Base-by-base conservation (phyloP, 345 rosid species). In the Dipteronia sinensis region DNA sequence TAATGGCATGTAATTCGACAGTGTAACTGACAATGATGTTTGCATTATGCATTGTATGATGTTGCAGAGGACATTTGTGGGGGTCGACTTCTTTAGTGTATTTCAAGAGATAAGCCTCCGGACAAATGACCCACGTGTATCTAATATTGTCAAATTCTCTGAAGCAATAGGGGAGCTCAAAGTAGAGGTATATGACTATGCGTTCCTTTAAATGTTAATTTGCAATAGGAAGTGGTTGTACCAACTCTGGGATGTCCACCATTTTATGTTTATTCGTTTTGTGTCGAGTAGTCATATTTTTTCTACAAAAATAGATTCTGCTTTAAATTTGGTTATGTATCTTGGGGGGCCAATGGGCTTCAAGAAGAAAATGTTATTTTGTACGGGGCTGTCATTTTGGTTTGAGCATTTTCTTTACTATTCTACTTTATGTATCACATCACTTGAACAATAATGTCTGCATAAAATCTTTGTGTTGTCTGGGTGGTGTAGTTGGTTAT, bases 31-130 rank as follows among this genome's bases (percentile, higher is more conserved):
- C 16, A 56, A 27, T 72, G 68, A 75, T 27, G 8, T 53, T 69
- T 56, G 4, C 10, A 0, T 25, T 12, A 9, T 75, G 15, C 7
- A 51, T 65, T 64, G 64, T 49, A 66, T 72, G 42, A 77, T 71
- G 20, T 62, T 87, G 87, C 83, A 95, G 99, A 89, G 97, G 81
- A 95, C 99, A 44, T 93, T 95, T 86, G 97, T 94, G 51, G 98
- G 99, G 63, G 90, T 95, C 53, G 97, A 96, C 69, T 78, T 83
- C 77, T 93, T 96, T 76, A 90, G 89, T 15, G 94, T 96, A 59
- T 93, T 92, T 82, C 99, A 96, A 91, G 99, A 96, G 83, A 89
- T 93, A 34, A 85, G 78, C 84, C 92, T 95, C 44, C 88, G 78
- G 75, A 88, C 90, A 46, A 86, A 90, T 31, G 95, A 93, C 81